phyloP scores from a whole-genome alignment of 2,329 filamentous ascomycete species.

The Aphanoascus verrucosus region DNA sequence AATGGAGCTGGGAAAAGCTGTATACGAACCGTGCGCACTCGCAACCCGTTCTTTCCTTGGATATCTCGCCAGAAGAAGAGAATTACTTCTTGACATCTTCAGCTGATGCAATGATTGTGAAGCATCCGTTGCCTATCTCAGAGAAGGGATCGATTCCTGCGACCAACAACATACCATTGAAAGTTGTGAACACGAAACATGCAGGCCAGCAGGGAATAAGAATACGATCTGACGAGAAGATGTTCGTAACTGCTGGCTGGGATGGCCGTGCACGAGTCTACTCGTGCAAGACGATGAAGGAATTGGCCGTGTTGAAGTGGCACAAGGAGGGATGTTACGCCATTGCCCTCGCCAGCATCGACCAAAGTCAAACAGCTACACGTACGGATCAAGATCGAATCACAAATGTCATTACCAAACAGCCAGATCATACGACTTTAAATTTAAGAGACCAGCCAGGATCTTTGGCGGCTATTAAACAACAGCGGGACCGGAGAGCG shows the following conservation, averaged over 20 bases:
- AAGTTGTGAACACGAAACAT: constrained; percentile 66
- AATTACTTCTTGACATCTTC: constrained; percentile 65
- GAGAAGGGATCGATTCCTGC: constrained; percentile 13
- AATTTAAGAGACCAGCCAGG: constrained; percentile 6
- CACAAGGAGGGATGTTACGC: constrained; percentile 81
- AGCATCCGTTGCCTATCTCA: constrained; percentile 53
- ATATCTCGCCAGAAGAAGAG: constrained; percentile 38
- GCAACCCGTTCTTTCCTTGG: constrained; percentile 71
- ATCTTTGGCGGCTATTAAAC: constrained; percentile 45
- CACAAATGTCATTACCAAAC: constrained; percentile 1
- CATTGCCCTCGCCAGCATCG: constrained; percentile 54
- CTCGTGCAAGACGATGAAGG: constrained; percentile 65
- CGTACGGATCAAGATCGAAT: neutral
- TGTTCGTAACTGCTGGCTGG: constrained; percentile 91
- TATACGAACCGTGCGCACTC: constrained; percentile 60
- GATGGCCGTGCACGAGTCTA: constrained; percentile 75
- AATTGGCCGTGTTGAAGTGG: constrained; percentile 89
- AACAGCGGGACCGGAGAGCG: constrained; percentile 53
- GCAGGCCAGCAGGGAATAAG: constrained; percentile 74
- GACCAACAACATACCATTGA: constrained; percentile 40
- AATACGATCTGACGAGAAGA: constrained; percentile 66
- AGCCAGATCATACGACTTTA: constrained; percentile 10
- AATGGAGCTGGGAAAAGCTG: constrained; percentile 42
- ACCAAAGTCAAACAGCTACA: constrained; percentile 5
- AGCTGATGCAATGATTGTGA: constrained; percentile 68